Base-by-base conservation (phyloP, 208 protist species). In the Crithidia mellificae region DNA sequence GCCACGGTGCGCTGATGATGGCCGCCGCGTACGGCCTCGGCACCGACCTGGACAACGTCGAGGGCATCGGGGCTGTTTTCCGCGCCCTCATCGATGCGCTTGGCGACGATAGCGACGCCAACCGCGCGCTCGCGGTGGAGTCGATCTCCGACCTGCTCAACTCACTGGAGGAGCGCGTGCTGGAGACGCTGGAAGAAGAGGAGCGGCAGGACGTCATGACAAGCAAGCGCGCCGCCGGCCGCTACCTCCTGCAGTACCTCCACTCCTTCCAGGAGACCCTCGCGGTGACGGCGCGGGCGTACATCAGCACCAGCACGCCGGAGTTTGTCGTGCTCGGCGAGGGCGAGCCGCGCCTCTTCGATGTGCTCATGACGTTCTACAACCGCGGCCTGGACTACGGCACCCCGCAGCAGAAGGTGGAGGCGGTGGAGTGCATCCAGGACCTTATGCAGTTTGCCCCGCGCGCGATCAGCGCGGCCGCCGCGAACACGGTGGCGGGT, bases 361-460 rank as follows among this genome's bases (percentile, higher is more conserved):
- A 96, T 39, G 72, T 68, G 19, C 78, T 96, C 58, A 92, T 94
- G 85, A 54, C 77, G 15, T 90, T 94, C 68, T 96, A 94, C 80
- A 90, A 93, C 67, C 81, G 89, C 49, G 87, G 87, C 19, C 80
- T 96, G 27, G 91, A 96, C 79, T 96, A 94, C 74, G 91, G 91
- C 63, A 92, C 81, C 3, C 65, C 84, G 54, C 63, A 87, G 62
- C 88, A 96, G 69, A 92, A 91, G 80, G 81, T 93, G n/a, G 68
- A 90, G 72, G 87, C 88, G 36, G 88, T 94, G 69, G 88, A 96
- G 77, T 88, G 88, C 75, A 94, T 96, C 53, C 88, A 92, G 64
- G 88, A 96, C 67, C 63, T 94, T 55, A 77, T 96, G 68, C 73
- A 68, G 27, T 92, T 88, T 68, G 88, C 88, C n/a, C 89, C 91